Percentiles rank a stretch among this genome's conserved stretches.
These are phyloP conservation scores for Extremus antarcticus DNA, from an alignment of 495 filamentous ascomycete species.

Conservation along the genomic window DNA sequence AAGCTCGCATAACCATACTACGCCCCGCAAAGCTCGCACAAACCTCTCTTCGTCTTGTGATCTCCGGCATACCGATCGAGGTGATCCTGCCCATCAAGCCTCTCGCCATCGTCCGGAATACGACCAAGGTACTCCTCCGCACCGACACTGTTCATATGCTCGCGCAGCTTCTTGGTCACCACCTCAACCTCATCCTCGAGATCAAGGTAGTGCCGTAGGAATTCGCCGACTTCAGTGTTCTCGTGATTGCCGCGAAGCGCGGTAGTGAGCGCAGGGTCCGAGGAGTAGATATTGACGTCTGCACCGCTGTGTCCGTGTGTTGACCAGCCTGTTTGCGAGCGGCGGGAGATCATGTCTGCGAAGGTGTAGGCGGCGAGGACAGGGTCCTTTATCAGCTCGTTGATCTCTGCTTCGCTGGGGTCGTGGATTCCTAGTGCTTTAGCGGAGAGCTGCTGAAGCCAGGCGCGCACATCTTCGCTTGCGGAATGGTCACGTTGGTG, in stretches of 20 bases:
- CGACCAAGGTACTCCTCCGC: slow-evolving; percentile 27
- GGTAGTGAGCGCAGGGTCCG: slow-evolving; percentile 37
- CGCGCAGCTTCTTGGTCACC: slow-evolving; percentile 61
- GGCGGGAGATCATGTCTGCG: slow-evolving; percentile 70
- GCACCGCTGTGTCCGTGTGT: slow-evolving; percentile 84
- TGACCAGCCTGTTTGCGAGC: slow-evolving; percentile 85
- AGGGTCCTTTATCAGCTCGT: slow-evolving; percentile 47
- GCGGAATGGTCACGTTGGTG: slow-evolving; percentile 28
- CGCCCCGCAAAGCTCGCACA: slow-evolving; percentile 11
- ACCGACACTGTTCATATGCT: slow-evolving; percentile 35
- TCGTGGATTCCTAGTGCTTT: slow-evolving; percentile 66
- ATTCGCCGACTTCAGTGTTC: slow-evolving; percentile 83
- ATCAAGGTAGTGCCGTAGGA: slow-evolving; percentile 66
- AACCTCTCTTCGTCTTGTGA: slow-evolving; percentile 22
- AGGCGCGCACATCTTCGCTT: slow-evolving; percentile 38
- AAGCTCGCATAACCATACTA: neutral
- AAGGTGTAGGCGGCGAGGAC: slow-evolving; percentile 48
- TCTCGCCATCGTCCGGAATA: slow-evolving; percentile 24
- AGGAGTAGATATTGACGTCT: slow-evolving; percentile 87
- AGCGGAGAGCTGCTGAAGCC: slow-evolving; percentile 51
- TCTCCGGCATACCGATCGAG: slow-evolving; percentile 31
- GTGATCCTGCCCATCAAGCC: slow-evolving; percentile 32
- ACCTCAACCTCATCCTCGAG: slow-evolving; percentile 55
- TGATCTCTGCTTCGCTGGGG: slow-evolving; percentile 58
- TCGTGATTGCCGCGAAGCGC: slow-evolving; percentile 73